phyloP scores from a whole-genome alignment of 2,329 filamentous ascomycete genomes.

The Cytospora leucostoma region DNA sequence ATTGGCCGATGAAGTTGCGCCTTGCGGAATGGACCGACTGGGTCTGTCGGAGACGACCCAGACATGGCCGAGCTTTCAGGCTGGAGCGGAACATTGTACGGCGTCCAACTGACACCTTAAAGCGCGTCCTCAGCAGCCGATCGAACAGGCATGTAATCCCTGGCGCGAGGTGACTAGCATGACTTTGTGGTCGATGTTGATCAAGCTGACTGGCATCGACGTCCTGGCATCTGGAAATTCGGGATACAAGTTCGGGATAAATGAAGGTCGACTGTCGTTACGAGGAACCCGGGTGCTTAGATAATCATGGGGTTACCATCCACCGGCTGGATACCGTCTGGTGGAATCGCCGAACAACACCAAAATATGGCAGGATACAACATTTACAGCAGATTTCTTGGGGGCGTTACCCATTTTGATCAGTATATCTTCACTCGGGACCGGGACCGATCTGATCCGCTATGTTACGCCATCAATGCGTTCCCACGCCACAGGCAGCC shows the following conservation, averaged over 20 bases:
- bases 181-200: not conserved
- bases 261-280: not conserved
- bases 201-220: not conserved
- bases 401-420: too few relatives aligned
- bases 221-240: slow-evolving; percentile 11
- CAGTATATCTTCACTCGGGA: too few relatives aligned
- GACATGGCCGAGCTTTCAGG: not conserved
- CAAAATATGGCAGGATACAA: too few relatives aligned
- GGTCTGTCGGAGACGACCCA: not conserved
- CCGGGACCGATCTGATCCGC: too few relatives aligned
- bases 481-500: too few relatives aligned
- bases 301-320: not conserved
- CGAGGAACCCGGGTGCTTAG: not conserved
- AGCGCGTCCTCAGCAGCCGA: not conserved
- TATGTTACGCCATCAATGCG: too few relatives aligned
- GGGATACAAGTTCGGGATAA: not conserved
- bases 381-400: too few relatives aligned
- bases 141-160: not conserved
- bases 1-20: slow-evolving; percentile 2
- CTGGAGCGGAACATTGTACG: slow-evolving; percentile 7
- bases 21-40: not conserved
- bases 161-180: not conserved
- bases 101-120: not conserved
- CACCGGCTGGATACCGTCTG: too few relatives aligned
- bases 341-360: too few relatives aligned